Evolutionary conservation across 2,329 filamentous ascomycete species (phyloP).

Genomic region (Neofusicoccum parvum): DNA sequence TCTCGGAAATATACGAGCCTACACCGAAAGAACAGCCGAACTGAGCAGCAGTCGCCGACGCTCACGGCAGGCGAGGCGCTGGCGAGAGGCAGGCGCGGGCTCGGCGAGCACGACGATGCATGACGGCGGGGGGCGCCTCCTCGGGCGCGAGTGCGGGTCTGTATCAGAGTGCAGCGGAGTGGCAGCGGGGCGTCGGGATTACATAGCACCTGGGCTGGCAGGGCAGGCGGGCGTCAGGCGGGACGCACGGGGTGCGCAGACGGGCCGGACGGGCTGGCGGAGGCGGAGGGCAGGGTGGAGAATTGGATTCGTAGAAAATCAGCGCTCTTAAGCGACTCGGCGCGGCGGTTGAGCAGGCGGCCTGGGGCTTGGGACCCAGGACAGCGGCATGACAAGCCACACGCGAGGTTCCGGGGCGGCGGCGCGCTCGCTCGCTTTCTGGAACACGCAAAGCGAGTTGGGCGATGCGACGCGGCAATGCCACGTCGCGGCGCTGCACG

Average conservation of each 20-base stretch:
- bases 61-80: neutral
- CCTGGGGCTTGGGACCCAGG: neutral
- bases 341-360: neutral
- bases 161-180: conserved; percentile 3
- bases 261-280: conserved; percentile 8
- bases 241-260: neutral
- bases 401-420: conserved; percentile 9
- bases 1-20: conserved; percentile 70
- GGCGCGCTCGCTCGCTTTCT: conserved; percentile 20
- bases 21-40: conserved; percentile 37
- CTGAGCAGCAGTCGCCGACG: neutral
- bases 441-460: conserved; percentile 19
- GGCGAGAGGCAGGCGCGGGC: no score
- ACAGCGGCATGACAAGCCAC: conserved; percentile 11
- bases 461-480: conserved; percentile 17
- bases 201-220: neutral
- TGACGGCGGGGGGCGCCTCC: neutral
- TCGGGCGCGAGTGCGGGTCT: neutral
- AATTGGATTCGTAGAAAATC: conserved; percentile 3
- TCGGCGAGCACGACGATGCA: neutral
- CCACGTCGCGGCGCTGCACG: conserved; percentile 17
- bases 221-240: neutral
- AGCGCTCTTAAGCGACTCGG: neutral
- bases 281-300: conserved; percentile 11
- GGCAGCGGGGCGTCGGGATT: conserved; percentile 4